These are phyloP conservation scores for Pythium phragmitis DNA, from an alignment of 352 stramenopile genomes.

Conservation along the genomic window DNA sequence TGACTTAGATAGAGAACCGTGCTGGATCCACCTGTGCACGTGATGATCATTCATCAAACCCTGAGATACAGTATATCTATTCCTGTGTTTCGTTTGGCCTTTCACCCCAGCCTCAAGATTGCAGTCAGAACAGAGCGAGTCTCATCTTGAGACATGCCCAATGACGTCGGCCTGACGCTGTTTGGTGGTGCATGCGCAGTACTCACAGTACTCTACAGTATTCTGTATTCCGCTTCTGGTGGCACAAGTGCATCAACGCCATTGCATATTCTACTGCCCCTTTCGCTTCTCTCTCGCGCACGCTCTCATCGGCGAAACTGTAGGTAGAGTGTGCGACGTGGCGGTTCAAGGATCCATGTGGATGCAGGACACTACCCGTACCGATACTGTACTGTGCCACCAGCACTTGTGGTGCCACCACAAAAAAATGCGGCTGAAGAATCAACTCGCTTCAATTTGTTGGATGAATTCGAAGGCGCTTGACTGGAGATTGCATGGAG, in stretches of 20 bases:
- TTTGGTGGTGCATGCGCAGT: not conserved
- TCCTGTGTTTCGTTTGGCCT: not conserved
- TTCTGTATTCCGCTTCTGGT: no score
- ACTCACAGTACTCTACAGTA: not conserved
- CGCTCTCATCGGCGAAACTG: no score
- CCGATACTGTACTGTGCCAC: not conserved
- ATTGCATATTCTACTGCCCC: not conserved
- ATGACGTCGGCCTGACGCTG: not conserved
- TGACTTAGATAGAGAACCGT: not conserved
- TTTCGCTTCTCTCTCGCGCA: not conserved
- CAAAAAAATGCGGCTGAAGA: no score
- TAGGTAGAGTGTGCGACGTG: conserved; percentile 2
- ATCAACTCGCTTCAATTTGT: no score
- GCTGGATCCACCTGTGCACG: not conserved
- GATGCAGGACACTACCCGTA: not conserved
- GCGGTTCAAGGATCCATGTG: conserved; percentile 7
- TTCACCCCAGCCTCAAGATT: no score
- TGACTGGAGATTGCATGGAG: no score
- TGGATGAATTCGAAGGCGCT: no score
- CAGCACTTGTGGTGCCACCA: not conserved
- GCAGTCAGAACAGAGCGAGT: no score
- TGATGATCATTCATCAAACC: not conserved
- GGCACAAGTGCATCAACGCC: no score
- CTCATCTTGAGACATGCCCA: conserved; percentile 6
- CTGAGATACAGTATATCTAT: not conserved